A percentile compares a stretch with the other conserved stretches of the same genome.
Evolutionary conservation across 169 alveolate species (phyloP).

Genomic region (Plasmodium yoelii): DNA sequence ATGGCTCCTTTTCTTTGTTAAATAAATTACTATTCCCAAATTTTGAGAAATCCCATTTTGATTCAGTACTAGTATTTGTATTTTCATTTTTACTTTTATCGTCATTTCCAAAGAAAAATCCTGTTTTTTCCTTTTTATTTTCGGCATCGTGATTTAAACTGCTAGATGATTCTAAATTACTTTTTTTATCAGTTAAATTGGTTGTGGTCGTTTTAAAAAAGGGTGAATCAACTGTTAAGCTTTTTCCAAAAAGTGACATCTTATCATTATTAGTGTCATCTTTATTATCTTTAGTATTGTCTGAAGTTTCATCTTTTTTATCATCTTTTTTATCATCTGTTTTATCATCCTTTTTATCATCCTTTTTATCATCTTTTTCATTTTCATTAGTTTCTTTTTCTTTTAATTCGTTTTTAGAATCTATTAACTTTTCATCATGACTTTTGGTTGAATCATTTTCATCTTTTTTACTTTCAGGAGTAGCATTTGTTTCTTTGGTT

Average conservation of each 20-base stretch:
- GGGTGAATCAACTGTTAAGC: slow-evolving; percentile 18
- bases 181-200: slow-evolving; percentile 8
- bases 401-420: background rate
- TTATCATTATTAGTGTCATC: background rate
- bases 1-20: slow-evolving; percentile 1
- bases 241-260: slow-evolving; percentile 5
- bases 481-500: background rate
- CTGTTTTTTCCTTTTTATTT: background rate
- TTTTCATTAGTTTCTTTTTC: background rate
- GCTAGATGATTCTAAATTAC: background rate
- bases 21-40: slow-evolving; percentile 1
- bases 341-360: background rate
- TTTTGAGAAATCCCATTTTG: background rate
- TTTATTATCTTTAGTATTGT: background rate
- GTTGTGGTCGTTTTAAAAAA: slow-evolving; percentile 10
- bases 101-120: background rate
- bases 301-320: background rate
- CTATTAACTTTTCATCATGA: background rate
- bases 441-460: background rate
- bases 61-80: background rate
- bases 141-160: background rate
- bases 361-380: background rate
- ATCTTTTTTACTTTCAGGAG: slow-evolving; percentile 8
- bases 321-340: background rate
- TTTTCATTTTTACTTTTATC: slow-evolving; percentile 5